Base-by-base conservation (phyloP, 371 early-diverging fungal species). In the Haplosporangium sp. region DNA sequence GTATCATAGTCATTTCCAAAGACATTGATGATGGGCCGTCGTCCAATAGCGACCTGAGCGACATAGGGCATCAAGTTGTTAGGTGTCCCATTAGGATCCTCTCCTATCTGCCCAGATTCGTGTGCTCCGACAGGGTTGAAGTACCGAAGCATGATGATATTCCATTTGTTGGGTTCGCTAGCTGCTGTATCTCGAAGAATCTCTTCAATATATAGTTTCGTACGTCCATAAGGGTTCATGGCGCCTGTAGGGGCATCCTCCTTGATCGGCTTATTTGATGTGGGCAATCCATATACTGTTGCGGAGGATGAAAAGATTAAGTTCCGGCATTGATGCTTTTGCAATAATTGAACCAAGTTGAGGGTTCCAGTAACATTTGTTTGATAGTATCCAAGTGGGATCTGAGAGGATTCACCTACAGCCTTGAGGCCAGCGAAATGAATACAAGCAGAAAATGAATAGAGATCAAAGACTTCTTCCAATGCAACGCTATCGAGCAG, bases 111-210 rank as follows among this genome's bases (percentile, higher is more conserved):
- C 38, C 97, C 97, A 17, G 93, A 91, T 37, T 87, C 83, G 83
- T 96, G 96, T 0, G 97, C 97, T 20, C 95, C 94, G 7, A 94
- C 92, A 19, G 98, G 97, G 83, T 97, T 97, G 74, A 97, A 97
- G 86, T 95, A 97, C 58, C 91, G 84, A 67, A 79, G 84, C 44
- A 79, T 34, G 65, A 79, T 68, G 35, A 74, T 79, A 47, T 79
- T 79, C 81, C 81, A 79, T 17, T 52, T 15, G 15, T 65, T 61
- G 17, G 74, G 74, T 35, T 79, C 81, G 35, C 74, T 74, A 19
- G 56, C 64, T 0, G 74, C 69, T 2, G 90, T 77, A 71, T 97
- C 96, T 45, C 87, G 86, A 39, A 96, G 79, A 58, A 96, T 90
- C 75, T 90, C 88, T 74, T 97, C 97, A 62, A 91, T 90, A 84